These are phyloP conservation scores for Escovopsis sp. DNA, from an alignment of 2,329 filamentous ascomycete genomes.

Conservation along the genomic window DNA sequence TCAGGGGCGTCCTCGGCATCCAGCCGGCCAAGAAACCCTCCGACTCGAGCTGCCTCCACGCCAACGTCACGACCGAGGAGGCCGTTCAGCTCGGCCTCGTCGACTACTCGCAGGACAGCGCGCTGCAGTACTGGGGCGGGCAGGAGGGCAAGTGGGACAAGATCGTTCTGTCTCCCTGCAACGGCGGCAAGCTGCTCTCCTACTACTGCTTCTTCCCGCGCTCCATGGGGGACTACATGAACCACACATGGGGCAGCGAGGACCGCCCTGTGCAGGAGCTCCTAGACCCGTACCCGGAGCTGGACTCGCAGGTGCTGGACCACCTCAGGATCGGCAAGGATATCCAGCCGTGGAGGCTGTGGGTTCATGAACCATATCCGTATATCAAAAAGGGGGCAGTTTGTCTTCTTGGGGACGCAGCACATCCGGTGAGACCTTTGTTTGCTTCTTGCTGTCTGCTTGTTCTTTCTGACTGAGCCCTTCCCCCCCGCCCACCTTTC, in stretches of 20 bases:
- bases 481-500: too few species aligned
- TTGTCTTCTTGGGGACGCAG: slow-evolving; percentile 50
- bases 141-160: slow-evolving; percentile 49
- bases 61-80: slow-evolving; percentile 47
- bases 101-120: slow-evolving; percentile 44
- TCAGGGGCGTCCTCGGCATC: slow-evolving; percentile 48
- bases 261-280: slow-evolving; percentile 40
- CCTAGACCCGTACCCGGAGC: slow-evolving; percentile 41
- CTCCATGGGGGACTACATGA: slow-evolving; percentile 39
- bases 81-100: slow-evolving; percentile 42
- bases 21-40: slow-evolving; percentile 42
- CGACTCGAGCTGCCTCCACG: slow-evolving; percentile 46
- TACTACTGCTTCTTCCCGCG: slow-evolving; percentile 57
- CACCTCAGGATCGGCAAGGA: slow-evolving; percentile 46
- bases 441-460: neutral
- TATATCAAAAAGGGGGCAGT: slow-evolving; percentile 35
- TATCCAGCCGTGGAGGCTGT: slow-evolving; percentile 47
- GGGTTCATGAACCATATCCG: slow-evolving; percentile 47
- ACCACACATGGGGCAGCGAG: slow-evolving; percentile 42
- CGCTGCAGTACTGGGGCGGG: slow-evolving; percentile 57
- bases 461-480: too few species aligned
- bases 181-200: slow-evolving; percentile 46
- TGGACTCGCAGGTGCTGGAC: slow-evolving; percentile 40
- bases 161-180: slow-evolving; percentile 56
- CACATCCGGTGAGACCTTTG: slow-evolving; percentile 34